phyloP scores from a whole-genome alignment of 108 stramenopile genomes.

The Stephanodiscus triporus region DNA sequence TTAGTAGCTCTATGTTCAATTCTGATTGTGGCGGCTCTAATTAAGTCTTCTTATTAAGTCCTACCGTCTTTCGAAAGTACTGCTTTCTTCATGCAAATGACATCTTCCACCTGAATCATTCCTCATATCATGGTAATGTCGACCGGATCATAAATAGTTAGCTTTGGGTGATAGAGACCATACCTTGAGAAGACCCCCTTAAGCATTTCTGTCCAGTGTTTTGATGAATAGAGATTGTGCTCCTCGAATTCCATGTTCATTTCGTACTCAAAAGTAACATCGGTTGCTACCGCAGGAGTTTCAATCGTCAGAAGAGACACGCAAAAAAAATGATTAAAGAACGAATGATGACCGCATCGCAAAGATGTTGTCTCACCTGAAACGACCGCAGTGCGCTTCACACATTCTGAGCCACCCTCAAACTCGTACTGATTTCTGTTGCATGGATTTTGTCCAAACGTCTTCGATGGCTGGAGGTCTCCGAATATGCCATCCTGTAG shows the following conservation, averaged over 20 bases:
- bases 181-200: conserved; percentile 56
- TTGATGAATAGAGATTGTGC: conserved; percentile 22
- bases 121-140: too few species aligned
- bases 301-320: too few species aligned
- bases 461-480: conserved; percentile 16
- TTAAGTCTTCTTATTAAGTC: too few species aligned
- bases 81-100: too few species aligned
- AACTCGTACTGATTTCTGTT: conserved; percentile 55
- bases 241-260: conserved; percentile 39
- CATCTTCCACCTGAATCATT: too few species aligned
- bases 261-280: conserved; percentile 63
- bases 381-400: conserved; percentile 53
- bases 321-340: too few species aligned
- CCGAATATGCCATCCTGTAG: conserved; percentile 67
- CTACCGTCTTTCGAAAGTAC: too few species aligned
- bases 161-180: conserved; percentile 46
- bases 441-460: conserved; percentile 46
- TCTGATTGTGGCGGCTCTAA: too few species aligned
- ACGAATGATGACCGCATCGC: too few species aligned
- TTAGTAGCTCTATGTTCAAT: too few species aligned
- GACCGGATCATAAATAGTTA: conserved; percentile 55
- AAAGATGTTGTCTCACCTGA: too few species aligned
- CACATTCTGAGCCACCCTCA: conserved; percentile 60
- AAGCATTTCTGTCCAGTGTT: conserved; percentile 46
- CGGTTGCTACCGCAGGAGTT: not conserved